Evolutionary conservation across 2,329 filamentous ascomycete genomes (phyloP).

Genomic region (Bipolaris victoriae): DNA sequence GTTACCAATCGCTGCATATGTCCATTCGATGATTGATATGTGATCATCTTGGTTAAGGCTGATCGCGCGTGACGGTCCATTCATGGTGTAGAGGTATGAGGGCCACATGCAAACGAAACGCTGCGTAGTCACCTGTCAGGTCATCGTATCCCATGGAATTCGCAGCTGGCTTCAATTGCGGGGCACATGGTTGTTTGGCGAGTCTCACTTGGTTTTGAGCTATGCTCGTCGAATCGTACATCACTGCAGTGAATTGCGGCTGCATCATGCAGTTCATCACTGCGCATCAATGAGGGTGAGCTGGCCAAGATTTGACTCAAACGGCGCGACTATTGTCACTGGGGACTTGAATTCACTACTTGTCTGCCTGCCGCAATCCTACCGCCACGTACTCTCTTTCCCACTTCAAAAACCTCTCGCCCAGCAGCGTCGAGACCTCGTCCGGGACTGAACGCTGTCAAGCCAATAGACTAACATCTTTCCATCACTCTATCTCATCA

Average conservation of each 20-base stretch:
- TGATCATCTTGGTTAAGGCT: not conserved
- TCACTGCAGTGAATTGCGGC: slow-evolving; percentile 20
- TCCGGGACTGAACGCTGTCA: slow-evolving; percentile 7
- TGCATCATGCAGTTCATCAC: slow-evolving; percentile 10
- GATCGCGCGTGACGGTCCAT: slow-evolving; percentile 4
- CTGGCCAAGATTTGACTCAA: slow-evolving; percentile 27
- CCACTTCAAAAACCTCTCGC: slow-evolving; percentile 29
- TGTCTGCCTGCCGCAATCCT: slow-evolving; percentile 3
- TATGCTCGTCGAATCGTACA: slow-evolving; percentile 12
- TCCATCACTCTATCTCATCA: not conserved
- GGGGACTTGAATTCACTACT: slow-evolving; percentile 28
- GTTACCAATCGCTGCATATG: slow-evolving; percentile 2
- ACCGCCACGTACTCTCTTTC: slow-evolving; percentile 5
- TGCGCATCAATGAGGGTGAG: slow-evolving; percentile 11
- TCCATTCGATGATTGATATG: slow-evolving; percentile 6
- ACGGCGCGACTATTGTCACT: slow-evolving; percentile 25
- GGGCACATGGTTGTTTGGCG: slow-evolving; percentile 11
- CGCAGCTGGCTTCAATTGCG: slow-evolving; percentile 7
- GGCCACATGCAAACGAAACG: slow-evolving; percentile 15
- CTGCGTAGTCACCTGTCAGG: slow-evolving; percentile 19
- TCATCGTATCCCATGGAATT: slow-evolving; percentile 7
- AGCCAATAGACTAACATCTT: not conserved
- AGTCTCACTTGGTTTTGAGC: slow-evolving; percentile 15
- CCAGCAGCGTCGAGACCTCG: slow-evolving; percentile 36
- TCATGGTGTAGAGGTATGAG: slow-evolving; percentile 7